Percentiles rank a stretch among this genome's conserved stretches.
Evolutionary conservation across 495 filamentous ascomycete genomes (phyloP).

Genomic region (Lineolata rhizophorae): DNA sequence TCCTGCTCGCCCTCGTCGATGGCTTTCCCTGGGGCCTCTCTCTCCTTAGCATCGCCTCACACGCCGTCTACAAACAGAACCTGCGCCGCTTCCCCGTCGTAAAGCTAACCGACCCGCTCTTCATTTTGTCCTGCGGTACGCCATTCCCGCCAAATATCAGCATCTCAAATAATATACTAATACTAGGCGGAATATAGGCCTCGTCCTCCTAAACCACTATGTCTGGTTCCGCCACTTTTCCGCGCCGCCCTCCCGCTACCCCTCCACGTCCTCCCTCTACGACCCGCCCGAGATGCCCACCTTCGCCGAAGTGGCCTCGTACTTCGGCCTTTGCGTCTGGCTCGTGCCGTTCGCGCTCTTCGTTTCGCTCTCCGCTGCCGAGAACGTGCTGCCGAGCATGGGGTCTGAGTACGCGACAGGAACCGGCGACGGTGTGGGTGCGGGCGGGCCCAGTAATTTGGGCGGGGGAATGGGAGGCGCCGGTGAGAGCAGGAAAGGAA

Average conservation of each 20-base stretch:
- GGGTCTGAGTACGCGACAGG: constrained; percentile 43
- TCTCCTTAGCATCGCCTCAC: constrained; percentile 54
- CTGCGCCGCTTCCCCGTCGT: constrained; percentile 74
- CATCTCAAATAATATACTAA: neutral
- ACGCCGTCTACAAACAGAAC: constrained; percentile 77
- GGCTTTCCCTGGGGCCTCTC: constrained; percentile 58
- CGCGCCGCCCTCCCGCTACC: constrained; percentile 15
- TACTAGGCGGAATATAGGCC: constrained; percentile 24
- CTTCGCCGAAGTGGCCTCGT: constrained; percentile 89
- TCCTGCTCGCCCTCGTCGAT: constrained; percentile 59
- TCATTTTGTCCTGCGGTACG: constrained; percentile 60
- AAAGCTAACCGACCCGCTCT: constrained; percentile 70
- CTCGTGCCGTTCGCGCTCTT: constrained; percentile 89
- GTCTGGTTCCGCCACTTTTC: constrained; percentile 95
- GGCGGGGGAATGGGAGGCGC: neutral
- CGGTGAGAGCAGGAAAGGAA: constrained; percentile 3
- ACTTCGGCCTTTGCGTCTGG: constrained; percentile 94
- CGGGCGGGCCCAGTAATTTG: constrained; percentile 4
- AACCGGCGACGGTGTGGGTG: constrained; percentile 23
- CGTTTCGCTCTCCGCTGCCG: constrained; percentile 74
- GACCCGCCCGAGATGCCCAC: constrained; percentile 31
- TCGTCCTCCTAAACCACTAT: constrained; percentile 85
- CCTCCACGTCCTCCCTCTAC: constrained; percentile 22
- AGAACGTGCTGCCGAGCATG: constrained; percentile 87
- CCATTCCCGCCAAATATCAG: neutral